phyloP scores from a whole-genome alignment of 2,329 filamentous ascomycete species.

The Microcyclospora tardicrescens region DNA sequence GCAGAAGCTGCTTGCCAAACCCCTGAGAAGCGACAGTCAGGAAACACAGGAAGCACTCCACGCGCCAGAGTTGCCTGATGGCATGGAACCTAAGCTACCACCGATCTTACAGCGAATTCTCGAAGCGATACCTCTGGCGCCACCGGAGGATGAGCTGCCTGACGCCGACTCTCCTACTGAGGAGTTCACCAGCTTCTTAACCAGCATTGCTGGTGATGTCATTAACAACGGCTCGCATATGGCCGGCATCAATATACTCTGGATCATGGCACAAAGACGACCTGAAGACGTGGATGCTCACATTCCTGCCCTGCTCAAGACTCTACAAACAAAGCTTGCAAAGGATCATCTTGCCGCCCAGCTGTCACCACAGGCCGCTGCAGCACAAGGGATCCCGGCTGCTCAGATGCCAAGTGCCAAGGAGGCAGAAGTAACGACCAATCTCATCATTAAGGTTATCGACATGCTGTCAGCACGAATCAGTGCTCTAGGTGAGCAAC shows the following conservation, averaged over 20 bases:
- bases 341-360: conserved; percentile 80
- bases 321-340: conserved; percentile 78
- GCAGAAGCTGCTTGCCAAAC: conserved; percentile 82
- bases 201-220: conserved; percentile 74
- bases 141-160: conserved; percentile 53
- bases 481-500: conserved; percentile 79
- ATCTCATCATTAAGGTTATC: conserved; percentile 87
- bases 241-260: conserved; percentile 82
- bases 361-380: conserved; percentile 43
- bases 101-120: conserved; percentile 72
- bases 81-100: conserved; percentile 48
- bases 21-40: conserved; percentile 72
- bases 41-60: conserved; percentile 92
- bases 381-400: conserved; percentile 26
- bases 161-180: conserved; percentile 66
- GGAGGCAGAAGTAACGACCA: conserved; percentile 78
- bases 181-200: conserved; percentile 76
- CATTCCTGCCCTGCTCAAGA: conserved; percentile 80
- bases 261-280: conserved; percentile 76
- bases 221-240: conserved; percentile 64
- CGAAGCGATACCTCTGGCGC: conserved; percentile 72
- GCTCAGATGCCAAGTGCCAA: conserved; percentile 48
- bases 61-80: conserved; percentile 55
- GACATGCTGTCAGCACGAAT: conserved; percentile 86
- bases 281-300: conserved; percentile 83